Percentiles rank a stretch among this genome's conserved stretches.
Evolutionary conservation across 2,329 filamentous ascomycete genomes (phyloP).

Genomic region (Dendryphion nanum): DNA sequence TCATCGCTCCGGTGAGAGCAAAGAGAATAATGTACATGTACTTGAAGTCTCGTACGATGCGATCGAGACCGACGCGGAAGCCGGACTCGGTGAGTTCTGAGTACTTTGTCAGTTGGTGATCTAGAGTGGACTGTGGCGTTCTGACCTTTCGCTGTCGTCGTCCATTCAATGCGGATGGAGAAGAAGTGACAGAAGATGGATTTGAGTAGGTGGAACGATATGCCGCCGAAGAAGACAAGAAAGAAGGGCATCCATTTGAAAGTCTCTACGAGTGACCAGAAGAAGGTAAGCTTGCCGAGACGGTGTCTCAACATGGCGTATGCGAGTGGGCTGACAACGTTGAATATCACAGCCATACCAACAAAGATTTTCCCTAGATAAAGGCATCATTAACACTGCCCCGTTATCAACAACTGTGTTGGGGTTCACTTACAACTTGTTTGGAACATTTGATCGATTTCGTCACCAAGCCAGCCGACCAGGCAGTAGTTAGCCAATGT

Average conservation of each 20-base stretch:
- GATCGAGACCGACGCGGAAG: constrained; percentile 81
- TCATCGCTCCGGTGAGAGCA: constrained; percentile 59
- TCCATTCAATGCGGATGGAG: constrained; percentile 81
- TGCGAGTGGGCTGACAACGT: constrained; percentile 57
- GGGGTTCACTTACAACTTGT: too few relatives aligned
- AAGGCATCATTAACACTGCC: too few relatives aligned
- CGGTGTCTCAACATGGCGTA: constrained; percentile 63
- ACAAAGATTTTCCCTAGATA: constrained; percentile 54
- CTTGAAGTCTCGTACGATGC: constrained; percentile 76
- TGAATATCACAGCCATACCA: constrained; percentile 63
- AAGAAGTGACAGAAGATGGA: constrained; percentile 80
- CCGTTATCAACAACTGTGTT: too few relatives aligned
- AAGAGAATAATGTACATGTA: constrained; percentile 61
- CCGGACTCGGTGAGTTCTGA: constrained; percentile 78
- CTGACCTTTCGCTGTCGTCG: constrained; percentile 76
- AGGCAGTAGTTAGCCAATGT: constrained; percentile 67
- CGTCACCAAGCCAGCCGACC: constrained; percentile 67
- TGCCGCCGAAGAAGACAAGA: constrained; percentile 76
- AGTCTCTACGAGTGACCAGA: constrained; percentile 54
- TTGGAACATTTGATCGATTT: constrained; percentile 75
- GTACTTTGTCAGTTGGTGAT: too few relatives aligned
- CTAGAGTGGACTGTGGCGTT: too few relatives aligned
- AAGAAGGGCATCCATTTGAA: constrained; percentile 64
- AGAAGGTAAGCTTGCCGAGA: constrained; percentile 53
- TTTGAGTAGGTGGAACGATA: constrained; percentile 76